Conservation (phyloP, 148 eudicot genomes). For the Cornus controversa region DNA sequence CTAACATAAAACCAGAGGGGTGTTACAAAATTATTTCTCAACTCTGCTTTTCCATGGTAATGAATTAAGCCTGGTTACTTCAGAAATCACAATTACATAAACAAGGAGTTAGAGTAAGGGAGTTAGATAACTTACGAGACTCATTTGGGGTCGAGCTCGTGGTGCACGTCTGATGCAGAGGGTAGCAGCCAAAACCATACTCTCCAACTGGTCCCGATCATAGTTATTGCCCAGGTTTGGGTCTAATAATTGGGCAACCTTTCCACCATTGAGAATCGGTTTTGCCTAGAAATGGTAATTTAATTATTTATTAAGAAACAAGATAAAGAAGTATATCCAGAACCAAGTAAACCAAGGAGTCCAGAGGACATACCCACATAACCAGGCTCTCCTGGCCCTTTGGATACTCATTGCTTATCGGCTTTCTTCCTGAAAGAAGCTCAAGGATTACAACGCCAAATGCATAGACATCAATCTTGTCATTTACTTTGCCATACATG, state of each 20-base stretch:
- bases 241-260: slow-evolving; percentile 59
- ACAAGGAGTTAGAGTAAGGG: not conserved
- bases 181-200: slow-evolving; percentile 84
- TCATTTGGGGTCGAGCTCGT: slow-evolving; percentile 78
- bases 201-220: slow-evolving; percentile 66
- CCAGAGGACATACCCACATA: slow-evolving; percentile 72
- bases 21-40: not conserved
- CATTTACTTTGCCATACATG: slow-evolving; percentile 84
- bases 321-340: not conserved
- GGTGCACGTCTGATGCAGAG: slow-evolving; percentile 81
- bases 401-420: slow-evolving; percentile 63
- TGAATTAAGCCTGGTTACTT: not conserved
- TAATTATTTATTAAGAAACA: not conserved
- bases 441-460: slow-evolving; percentile 99
- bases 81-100: not conserved
- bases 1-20: not conserved
- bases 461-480: slow-evolving; percentile 90
- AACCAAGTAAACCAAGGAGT: not conserved
- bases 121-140: slow-evolving; percentile 43
- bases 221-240: slow-evolving; percentile 51
- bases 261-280: slow-evolving; percentile 62
- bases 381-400: slow-evolving; percentile 92
- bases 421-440: slow-evolving; percentile 92
- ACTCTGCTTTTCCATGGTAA: not conserved
- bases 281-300: slow-evolving; percentile 53